Percentiles rank a stretch among this genome's conserved stretches.
Evolutionary conservation across 441 rosid species (phyloP).

Genomic region (Capsella rubella): DNA sequence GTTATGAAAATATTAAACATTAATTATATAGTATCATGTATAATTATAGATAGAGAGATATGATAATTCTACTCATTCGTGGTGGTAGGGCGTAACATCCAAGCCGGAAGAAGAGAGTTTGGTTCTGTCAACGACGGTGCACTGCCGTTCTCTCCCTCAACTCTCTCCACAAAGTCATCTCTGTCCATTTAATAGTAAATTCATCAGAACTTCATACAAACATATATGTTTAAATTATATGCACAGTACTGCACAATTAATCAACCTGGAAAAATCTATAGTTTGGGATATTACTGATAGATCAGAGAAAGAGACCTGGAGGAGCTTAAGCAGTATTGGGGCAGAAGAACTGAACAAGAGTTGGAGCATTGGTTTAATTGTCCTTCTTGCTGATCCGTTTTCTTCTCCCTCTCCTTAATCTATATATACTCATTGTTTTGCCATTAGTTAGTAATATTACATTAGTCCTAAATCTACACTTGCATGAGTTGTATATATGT

Average conservation of each 20-base stretch:
- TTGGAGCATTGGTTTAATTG: conserved; percentile 49
- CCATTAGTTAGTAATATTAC: not conserved
- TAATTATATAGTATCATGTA: conserved; percentile 13
- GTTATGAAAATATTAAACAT: conserved; percentile 32
- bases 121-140: conserved; percentile 37
- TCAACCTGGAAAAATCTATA: not conserved
- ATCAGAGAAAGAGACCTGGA: conserved; percentile 49
- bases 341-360: conserved; percentile 48
- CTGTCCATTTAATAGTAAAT: conserved; percentile 26
- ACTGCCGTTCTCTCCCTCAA: conserved; percentile 26
- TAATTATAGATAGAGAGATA: not conserved
- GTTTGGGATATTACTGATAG: not conserved
- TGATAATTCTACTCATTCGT: conserved; percentile 30
- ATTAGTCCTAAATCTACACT: not conserved
- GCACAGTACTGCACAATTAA: not conserved
- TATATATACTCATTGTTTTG: conserved; percentile 43
- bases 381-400: conserved; percentile 47
- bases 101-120: conserved; percentile 44
- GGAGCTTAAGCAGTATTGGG: conserved; percentile 50
- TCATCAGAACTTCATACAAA: not conserved
- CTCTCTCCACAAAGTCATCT: conserved; percentile 38
- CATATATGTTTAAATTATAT: not conserved
- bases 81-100: conserved; percentile 41
- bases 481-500: not conserved
- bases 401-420: conserved; percentile 82